A percentile compares a stretch with the other conserved stretches of the same genome.
These are phyloP conservation scores for Pyrenophora teres DNA, from an alignment of 2,329 filamentous ascomycete species.

Conservation along the genomic window DNA sequence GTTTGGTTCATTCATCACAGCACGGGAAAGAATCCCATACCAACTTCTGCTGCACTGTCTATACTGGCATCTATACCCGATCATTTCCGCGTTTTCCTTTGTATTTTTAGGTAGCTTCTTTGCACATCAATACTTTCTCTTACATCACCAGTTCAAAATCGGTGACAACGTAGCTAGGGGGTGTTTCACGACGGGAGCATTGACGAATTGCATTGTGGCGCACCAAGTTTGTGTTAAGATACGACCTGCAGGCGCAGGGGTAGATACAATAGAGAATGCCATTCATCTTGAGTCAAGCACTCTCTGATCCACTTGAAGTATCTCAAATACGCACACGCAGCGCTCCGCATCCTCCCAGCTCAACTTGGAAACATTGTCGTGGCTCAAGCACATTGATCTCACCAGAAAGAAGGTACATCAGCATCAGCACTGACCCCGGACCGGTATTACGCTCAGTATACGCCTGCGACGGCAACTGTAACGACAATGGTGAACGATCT, in stretches of 20 bases:
- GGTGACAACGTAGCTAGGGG: constrained; percentile 21
- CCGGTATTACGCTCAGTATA: not conserved
- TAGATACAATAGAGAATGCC: constrained; percentile 29
- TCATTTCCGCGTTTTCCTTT: constrained; percentile 2
- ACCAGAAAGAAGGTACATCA: not conserved
- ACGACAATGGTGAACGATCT: constrained; percentile 7
- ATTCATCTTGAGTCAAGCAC: constrained; percentile 12
- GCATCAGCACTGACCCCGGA: not conserved
- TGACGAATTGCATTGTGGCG: constrained; percentile 26
- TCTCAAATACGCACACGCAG: constrained; percentile 17
- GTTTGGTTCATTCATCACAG: constrained; percentile 17
- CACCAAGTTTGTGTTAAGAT: constrained; percentile 31
- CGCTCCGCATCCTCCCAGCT: constrained; percentile 6
- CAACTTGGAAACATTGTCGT: constrained; percentile 9
- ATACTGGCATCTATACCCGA: constrained; percentile 12
- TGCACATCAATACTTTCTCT: constrained; percentile 19
- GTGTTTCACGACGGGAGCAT: constrained; percentile 35
- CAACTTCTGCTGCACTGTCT: constrained; percentile 10
- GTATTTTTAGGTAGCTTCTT: constrained; percentile 13
- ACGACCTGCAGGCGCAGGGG: constrained; percentile 22
- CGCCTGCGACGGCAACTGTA: constrained; percentile 11
- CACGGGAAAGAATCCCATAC: constrained; percentile 7
- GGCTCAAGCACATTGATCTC: constrained; percentile 1
- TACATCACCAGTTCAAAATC: constrained; percentile 14
- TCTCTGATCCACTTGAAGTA: constrained; percentile 10